Conservation (phyloP, 2,329 filamentous ascomycete species). For the Penicillium sp. region DNA sequence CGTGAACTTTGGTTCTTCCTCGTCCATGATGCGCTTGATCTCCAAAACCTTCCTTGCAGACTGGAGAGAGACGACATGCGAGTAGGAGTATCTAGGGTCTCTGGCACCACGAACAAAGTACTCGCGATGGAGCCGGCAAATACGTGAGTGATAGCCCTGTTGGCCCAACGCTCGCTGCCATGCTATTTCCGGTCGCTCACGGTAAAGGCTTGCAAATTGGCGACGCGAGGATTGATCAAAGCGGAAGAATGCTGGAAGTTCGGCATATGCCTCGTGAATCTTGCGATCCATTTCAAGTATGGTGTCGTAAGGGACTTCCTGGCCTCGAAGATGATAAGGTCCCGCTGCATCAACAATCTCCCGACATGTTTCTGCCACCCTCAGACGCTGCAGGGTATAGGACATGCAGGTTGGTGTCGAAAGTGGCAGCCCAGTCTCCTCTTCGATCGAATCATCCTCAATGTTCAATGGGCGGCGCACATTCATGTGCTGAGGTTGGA, state of each 20-base stretch:
- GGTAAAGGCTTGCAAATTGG: conserved; percentile 33
- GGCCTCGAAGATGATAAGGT: conserved; percentile 26
- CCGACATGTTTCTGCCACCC: conserved; percentile 44
- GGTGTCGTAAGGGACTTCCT: conserved; percentile 38
- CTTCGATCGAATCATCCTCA: conserved; percentile 41
- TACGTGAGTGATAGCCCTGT: conserved; percentile 37
- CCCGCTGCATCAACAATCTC: conserved; percentile 43
- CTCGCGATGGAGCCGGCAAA: conserved; percentile 44
- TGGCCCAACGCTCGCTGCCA: conserved; percentile 41
- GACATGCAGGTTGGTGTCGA: conserved; percentile 48
- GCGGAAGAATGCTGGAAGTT: conserved; percentile 41
- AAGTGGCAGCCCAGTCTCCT: conserved; percentile 28
- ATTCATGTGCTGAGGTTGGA: conserved; percentile 46
- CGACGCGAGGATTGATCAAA: conserved; percentile 35
- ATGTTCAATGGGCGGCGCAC: conserved; percentile 47
- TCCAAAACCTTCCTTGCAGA: conserved; percentile 44
- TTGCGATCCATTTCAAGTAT: conserved; percentile 42
- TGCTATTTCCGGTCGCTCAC: conserved; percentile 31
- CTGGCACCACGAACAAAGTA: conserved; percentile 43
- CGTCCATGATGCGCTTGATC: conserved; percentile 39
- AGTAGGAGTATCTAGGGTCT: conserved; percentile 41
- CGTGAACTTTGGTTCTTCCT: conserved; percentile 28
- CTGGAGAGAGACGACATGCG: conserved; percentile 40
- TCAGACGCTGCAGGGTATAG: conserved; percentile 48
- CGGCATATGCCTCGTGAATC: conserved; percentile 33